These are phyloP conservation scores for Boletales sp. DNA, from an alignment of 768 basidiomycete species.

Conservation along the genomic window DNA sequence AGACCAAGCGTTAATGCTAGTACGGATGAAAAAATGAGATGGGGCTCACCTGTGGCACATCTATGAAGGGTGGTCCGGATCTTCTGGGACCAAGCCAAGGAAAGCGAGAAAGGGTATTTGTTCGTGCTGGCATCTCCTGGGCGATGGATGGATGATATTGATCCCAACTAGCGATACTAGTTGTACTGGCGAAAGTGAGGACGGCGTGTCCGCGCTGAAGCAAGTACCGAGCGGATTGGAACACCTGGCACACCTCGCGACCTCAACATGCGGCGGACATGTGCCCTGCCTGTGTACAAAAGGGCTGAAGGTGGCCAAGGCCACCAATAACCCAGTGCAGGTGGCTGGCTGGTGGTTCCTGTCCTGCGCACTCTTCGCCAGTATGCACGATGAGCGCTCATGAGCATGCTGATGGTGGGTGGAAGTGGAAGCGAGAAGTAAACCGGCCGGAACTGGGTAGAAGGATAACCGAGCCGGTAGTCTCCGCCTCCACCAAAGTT, in stretches of 20 bases:
- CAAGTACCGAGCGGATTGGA: neutral
- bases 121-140: neutral
- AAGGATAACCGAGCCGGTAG: too few species aligned
- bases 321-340: neutral
- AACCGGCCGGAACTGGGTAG: too few species aligned
- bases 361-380: too few species aligned
- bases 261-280: slow-evolving; percentile 1
- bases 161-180: neutral
- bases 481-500: too few species aligned
- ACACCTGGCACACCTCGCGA: neutral
- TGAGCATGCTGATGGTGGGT: too few species aligned
- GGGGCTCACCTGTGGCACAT: neutral
- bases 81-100: neutral
- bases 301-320: neutral
- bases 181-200: slow-evolving; percentile 3
- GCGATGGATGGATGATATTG: neutral
- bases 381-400: too few species aligned
- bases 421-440: too few species aligned
- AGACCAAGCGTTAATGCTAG: neutral
- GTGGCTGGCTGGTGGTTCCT: neutral
- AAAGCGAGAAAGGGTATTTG: neutral
- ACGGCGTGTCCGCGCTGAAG: neutral
- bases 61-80: too few species aligned
- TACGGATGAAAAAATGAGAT: neutral
- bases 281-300: neutral